These are phyloP conservation scores for Oryza nivara DNA, from an alignment of 176 grass and related monocot species.

Conservation along the genomic window DNA sequence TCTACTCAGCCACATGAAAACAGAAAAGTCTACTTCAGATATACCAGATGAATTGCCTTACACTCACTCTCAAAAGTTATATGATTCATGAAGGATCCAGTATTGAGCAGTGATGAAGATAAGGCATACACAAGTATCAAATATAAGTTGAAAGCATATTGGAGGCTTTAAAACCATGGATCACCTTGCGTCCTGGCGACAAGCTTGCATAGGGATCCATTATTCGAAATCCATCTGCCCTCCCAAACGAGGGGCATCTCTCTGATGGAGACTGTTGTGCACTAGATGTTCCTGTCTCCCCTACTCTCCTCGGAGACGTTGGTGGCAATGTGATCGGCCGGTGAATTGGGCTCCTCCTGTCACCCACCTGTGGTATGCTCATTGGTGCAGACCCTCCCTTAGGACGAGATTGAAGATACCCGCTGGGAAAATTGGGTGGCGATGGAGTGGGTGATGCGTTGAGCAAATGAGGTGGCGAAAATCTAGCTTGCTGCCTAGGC, in stretches of 20 bases:
- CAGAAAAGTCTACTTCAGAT: background rate
- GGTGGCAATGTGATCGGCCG: slow-evolving; percentile 67
- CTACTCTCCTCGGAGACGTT: slow-evolving; percentile 59
- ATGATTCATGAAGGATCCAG: slow-evolving; percentile 5
- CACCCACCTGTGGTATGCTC: slow-evolving; percentile 55
- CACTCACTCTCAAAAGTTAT: background rate
- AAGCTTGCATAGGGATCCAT: slow-evolving; percentile 60
- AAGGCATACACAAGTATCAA: slow-evolving; percentile 1
- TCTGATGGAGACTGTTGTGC: slow-evolving; percentile 65
- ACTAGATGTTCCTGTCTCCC: slow-evolving; percentile 35
- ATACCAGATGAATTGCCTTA: background rate
- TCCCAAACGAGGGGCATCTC: slow-evolving; percentile 55
- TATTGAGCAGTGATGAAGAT: background rate
- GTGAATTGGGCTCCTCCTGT: slow-evolving; percentile 53
- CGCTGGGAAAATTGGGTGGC: slow-evolving; percentile 61
- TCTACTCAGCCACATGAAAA: background rate
- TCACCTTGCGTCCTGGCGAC: slow-evolving; percentile 70
- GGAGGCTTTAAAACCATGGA: slow-evolving; percentile 16
- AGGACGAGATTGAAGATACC: slow-evolving; percentile 50
- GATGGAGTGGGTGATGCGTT: slow-evolving; percentile 75
- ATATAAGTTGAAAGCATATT: background rate
- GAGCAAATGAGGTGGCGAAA: slow-evolving; percentile 55
- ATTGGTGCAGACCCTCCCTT: slow-evolving; percentile 57
- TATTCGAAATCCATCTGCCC: slow-evolving; percentile 49
- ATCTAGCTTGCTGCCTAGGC: slow-evolving; percentile 46